A percentile compares a stretch with the other conserved stretches of the same genome.
These are phyloP conservation scores for Luzula sylvatica DNA, from an alignment of 176 grass and related monocot genomes.

Conservation along the genomic window DNA sequence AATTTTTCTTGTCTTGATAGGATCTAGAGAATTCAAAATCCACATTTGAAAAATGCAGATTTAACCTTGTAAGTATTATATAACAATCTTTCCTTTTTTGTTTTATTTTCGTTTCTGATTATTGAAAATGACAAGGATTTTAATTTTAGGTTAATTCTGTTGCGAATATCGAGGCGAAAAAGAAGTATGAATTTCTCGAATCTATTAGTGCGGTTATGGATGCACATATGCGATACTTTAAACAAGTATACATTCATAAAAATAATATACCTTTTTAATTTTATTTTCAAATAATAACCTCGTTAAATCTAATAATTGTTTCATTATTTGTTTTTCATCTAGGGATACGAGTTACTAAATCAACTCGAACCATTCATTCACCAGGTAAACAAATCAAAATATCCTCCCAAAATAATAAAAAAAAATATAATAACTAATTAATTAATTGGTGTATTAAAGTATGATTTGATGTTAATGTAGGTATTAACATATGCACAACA, in stretches of 20 bases:
- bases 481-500: constrained; percentile 94
- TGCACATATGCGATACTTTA: constrained; percentile 99
- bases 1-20: constrained; percentile 31
- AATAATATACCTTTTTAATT: not conserved
- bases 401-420: not conserved
- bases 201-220: constrained; percentile 98
- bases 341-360: constrained; percentile 87
- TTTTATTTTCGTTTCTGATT: constrained; percentile 12
- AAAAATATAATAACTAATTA: constrained; percentile 5
- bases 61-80: constrained; percentile 92
- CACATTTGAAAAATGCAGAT: constrained; percentile 79
- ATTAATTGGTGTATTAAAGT: constrained; percentile 8
- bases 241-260: constrained; percentile 44
- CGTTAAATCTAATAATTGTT: not conserved
- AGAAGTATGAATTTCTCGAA: constrained; percentile 96
- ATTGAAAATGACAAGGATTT: constrained; percentile 39
- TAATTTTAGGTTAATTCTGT: constrained; percentile 87
- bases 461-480: constrained; percentile 26
- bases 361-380: constrained; percentile 98
- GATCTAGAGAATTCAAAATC: constrained; percentile 87
- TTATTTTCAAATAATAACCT: constrained; percentile 21
- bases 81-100: constrained; percentile 11
- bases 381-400: constrained; percentile 38
- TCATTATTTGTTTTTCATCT: constrained; percentile 24
- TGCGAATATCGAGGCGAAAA: constrained; percentile 86